These are phyloP conservation scores for Candida quercuum DNA, from an alignment of 805 yeast genomes.

Conservation along the genomic window DNA sequence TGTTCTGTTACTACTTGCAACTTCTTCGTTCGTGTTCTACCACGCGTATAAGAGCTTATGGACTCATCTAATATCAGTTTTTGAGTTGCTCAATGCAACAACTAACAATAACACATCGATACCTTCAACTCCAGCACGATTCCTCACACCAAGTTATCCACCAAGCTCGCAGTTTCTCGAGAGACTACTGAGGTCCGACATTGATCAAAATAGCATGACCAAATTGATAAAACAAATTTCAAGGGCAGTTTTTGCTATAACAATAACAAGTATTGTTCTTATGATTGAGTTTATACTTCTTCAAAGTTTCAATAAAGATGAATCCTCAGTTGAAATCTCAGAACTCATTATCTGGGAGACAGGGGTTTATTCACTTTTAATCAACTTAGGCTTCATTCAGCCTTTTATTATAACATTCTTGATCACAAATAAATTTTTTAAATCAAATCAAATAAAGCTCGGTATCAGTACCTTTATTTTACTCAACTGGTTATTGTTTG, in stretches of 20 bases:
- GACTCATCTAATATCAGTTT: neutral
- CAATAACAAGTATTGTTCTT: neutral
- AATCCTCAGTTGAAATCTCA: neutral
- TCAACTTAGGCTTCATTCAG: constrained; percentile 15
- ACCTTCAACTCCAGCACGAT: neutral
- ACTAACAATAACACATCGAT: neutral
- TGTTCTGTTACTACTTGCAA: neutral
- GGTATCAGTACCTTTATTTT: constrained; percentile 2
- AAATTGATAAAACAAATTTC: neutral
- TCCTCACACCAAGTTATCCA: too few relatives aligned
- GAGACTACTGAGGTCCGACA: neutral
- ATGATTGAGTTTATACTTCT: neutral
- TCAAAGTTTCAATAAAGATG: neutral
- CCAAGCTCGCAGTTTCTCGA: neutral
- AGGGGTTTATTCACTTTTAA: neutral
- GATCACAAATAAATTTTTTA: constrained; percentile 17
- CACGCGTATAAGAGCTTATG: neutral
- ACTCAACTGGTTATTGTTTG: constrained; percentile 15
- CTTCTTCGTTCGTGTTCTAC: neutral
- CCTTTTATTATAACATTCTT: constrained; percentile 13
- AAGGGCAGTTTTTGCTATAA: neutral
- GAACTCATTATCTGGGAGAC: neutral
- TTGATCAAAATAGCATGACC: neutral
- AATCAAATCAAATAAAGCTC: constrained; percentile 7
- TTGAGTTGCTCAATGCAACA: neutral